Base-by-base conservation (phyloP, 257 asterid species). In the Rubia yunnanensis region DNA sequence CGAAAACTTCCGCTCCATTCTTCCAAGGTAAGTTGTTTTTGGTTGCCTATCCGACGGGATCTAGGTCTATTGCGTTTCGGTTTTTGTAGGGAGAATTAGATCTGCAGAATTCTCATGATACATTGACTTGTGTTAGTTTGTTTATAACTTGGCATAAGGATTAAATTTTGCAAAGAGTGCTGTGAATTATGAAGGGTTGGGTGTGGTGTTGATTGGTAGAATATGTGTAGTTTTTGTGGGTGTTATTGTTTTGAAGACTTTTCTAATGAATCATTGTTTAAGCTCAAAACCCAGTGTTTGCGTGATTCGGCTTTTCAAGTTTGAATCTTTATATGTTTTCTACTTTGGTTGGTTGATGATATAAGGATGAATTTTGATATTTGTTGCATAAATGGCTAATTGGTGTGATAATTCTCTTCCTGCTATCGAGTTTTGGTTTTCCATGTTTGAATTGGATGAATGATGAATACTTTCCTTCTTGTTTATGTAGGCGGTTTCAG, bases 401-500 rank as follows among this genome's bases (percentile, higher is more conserved):
- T 50, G n/a, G 24, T 50, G 27, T 3, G 3, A 20, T 50, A n/a
- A 50, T 4, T 8, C 9, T 35, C 9, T 35, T 35, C 4, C 39
- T 35, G 57, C n/a, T 5, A 8, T 48, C 52, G 5, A 1, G 13
- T 9, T 0, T 17, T 0, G 4, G 50, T 22, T 32, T 26, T 60
- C 8, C 48, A 8, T 28, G 50, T n/a, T 5, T 34, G 7, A 38
- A 22, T 59, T 4, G n/a, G n/a, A n/a, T n/a, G n/a, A n/a, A 35
- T 46, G 53, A 50, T 8, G 3, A 30, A 44, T 69, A 3, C 2
- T 49, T 61, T 49, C 24, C n/a, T 38, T 39, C 5, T 18, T 59
- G 64, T 36, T 26, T 52, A 18, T 62, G 49, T 28, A 70, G 74
- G 64, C 54, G 49, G 30, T 54, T 50, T 23, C 49, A 63, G 52